Evolutionary conservation across 345 rosid species (phyloP).

Genomic region (Eucalyptus caleyi): DNA sequence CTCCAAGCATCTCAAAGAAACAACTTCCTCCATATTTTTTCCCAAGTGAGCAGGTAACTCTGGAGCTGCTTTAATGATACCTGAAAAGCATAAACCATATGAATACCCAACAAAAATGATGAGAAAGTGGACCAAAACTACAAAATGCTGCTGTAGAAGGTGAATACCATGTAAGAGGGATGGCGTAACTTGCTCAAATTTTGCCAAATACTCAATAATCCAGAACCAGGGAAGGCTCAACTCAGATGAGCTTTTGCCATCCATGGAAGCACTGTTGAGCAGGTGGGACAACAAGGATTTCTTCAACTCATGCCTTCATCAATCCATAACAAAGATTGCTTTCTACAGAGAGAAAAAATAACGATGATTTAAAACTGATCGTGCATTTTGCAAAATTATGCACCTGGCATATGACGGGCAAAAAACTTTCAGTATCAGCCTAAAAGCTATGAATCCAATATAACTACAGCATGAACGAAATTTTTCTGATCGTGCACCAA

Average conservation of each 20-base stretch:
- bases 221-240: constrained; percentile 30
- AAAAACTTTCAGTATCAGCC: not conserved
- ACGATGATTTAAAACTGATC: not conserved
- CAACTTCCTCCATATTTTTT: constrained; percentile 26
- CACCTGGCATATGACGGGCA: not conserved
- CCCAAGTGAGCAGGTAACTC: constrained; percentile 6
- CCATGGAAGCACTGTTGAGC: not conserved
- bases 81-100: constrained; percentile 4
- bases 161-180: constrained; percentile 28
- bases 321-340: not conserved
- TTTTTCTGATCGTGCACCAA: not conserved
- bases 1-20: constrained; percentile 55
- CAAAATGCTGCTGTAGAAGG: not conserved
- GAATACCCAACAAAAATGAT: not conserved
- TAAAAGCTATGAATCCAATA: not conserved
- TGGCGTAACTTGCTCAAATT: constrained; percentile 12
- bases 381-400: not conserved
- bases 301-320: not conserved
- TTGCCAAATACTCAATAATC: constrained; percentile 43
- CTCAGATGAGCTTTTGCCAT: not conserved
- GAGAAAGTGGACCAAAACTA: not conserved
- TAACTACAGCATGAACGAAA: not conserved
- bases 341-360: not conserved
- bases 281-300: not conserved
- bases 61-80: constrained; percentile 31